Evolutionary conservation across 345 rosid species (phyloP).

Genomic region (Aethionema arabicum): DNA sequence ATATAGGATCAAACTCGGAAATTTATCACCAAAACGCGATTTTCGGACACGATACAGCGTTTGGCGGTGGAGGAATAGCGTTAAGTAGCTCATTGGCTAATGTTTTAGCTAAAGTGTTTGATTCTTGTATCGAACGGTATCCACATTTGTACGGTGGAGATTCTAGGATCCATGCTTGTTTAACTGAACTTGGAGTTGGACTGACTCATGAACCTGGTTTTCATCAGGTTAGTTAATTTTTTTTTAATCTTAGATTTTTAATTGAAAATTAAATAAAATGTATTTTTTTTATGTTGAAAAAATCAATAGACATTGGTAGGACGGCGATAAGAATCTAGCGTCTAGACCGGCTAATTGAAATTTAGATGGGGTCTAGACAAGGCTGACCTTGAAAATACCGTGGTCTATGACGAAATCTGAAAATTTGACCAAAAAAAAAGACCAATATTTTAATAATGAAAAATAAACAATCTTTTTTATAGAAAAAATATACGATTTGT

Average conservation of each 20-base stretch:
- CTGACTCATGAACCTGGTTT: slow-evolving; percentile 80
- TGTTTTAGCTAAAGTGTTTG: slow-evolving; percentile 61
- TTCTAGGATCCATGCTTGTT: slow-evolving; percentile 63
- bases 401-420: no score
- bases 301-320: no score
- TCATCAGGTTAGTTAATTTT: slow-evolving; percentile 64
- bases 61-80: slow-evolving; percentile 81
- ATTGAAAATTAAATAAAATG: neutral
- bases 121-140: slow-evolving; percentile 78
- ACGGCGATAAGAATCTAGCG: no score
- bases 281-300: neutral
- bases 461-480: no score
- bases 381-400: no score
- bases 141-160: slow-evolving; percentile 89
- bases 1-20: slow-evolving; percentile 78
- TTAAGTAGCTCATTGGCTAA: slow-evolving; percentile 73
- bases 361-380: no score
- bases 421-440: no score
- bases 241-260: neutral
- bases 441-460: no score
- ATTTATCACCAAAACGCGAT: slow-evolving; percentile 51
- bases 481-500: no score
- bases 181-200: slow-evolving; percentile 78
- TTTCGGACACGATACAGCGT: slow-evolving; percentile 69
- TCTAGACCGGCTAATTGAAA: no score